phyloP scores from a whole-genome alignment of 768 basidiomycete species.

The Boletus edulis region DNA sequence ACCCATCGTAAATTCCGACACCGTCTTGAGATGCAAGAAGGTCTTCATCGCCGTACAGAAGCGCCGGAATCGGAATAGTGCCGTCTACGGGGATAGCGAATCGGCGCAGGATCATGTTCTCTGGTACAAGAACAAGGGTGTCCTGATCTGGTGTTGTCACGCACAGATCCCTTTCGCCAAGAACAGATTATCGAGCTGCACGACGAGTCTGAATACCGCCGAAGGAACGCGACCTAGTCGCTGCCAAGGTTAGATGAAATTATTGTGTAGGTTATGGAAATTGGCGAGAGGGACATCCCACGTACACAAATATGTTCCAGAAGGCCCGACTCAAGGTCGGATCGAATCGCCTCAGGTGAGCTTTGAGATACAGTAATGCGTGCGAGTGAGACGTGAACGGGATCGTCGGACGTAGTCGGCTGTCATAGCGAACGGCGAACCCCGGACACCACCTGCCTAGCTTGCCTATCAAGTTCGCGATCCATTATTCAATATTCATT shows the following conservation, averaged over 20 bases:
- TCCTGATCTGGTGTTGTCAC: constrained; percentile 3
- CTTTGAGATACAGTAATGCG: constrained; percentile 10
- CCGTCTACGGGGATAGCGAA: constrained; percentile 64
- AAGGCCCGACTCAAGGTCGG: constrained; percentile 2
- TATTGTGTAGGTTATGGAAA: constrained; percentile 9
- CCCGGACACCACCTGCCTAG: constrained; percentile 20
- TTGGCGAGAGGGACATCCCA: neutral
- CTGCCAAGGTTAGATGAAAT: constrained; percentile 3
- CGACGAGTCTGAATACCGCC: constrained; percentile 6
- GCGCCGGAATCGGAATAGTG: constrained; percentile 71
- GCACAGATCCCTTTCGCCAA: neutral
- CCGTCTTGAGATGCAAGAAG: constrained; percentile 68
- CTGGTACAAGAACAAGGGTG: neutral
- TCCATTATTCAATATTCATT: neutral
- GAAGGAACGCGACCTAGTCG: constrained; percentile 4
- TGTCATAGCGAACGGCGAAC: constrained; percentile 9
- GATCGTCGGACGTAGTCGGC: neutral
- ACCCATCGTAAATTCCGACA: constrained; percentile 95
- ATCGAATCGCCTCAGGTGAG: constrained; percentile 21
- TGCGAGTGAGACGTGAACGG: constrained; percentile 5
- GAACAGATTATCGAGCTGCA: neutral
- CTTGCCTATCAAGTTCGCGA: neutral
- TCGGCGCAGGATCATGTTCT: constrained; percentile 51
- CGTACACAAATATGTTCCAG: constrained; percentile 8
- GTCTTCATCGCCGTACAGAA: constrained; percentile 81